A percentile compares a stretch with the other conserved stretches of the same genome.
Conservation (phyloP, 306 rosid species). For the Echinosophora koreensis region DNA sequence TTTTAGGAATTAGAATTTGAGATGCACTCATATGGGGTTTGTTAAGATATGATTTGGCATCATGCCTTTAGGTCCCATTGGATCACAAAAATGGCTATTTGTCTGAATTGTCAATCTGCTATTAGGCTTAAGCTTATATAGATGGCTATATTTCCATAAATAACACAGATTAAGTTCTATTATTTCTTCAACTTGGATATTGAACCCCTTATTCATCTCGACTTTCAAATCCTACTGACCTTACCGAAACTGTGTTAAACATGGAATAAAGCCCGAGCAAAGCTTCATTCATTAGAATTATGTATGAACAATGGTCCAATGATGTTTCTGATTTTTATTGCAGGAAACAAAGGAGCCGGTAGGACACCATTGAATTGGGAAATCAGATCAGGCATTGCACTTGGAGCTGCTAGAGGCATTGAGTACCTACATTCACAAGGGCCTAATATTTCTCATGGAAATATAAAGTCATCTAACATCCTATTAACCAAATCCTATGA, state of each 20-base stretch:
- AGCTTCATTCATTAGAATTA: not conserved
- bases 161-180: not conserved
- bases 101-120: conserved; percentile 19
- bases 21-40: conserved; percentile 35
- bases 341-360: conserved; percentile 76
- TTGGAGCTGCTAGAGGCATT: conserved; percentile 75
- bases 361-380: conserved; percentile 80
- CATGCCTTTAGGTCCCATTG: conserved; percentile 17
- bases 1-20: conserved; percentile 23
- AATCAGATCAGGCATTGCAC: conserved; percentile 67
- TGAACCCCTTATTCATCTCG: not conserved
- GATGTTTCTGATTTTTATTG: conserved; percentile 36
- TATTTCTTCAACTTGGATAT: not conserved
- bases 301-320: conserved; percentile 4
- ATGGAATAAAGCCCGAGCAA: conserved; percentile 2
- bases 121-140: conserved; percentile 6
- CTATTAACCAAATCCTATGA: conserved; percentile 66
- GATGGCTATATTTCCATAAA: not conserved
- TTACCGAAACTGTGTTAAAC: not conserved
- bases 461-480: conserved; percentile 71
- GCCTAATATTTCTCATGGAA: conserved; percentile 73
- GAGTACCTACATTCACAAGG: conserved; percentile 72
- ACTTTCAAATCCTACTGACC: not conserved
- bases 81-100: conserved; percentile 15
- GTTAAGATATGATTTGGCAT: not conserved